These are phyloP conservation scores for Penicillium desertorum DNA, from an alignment of 495 filamentous ascomycete species.

Conservation along the genomic window DNA sequence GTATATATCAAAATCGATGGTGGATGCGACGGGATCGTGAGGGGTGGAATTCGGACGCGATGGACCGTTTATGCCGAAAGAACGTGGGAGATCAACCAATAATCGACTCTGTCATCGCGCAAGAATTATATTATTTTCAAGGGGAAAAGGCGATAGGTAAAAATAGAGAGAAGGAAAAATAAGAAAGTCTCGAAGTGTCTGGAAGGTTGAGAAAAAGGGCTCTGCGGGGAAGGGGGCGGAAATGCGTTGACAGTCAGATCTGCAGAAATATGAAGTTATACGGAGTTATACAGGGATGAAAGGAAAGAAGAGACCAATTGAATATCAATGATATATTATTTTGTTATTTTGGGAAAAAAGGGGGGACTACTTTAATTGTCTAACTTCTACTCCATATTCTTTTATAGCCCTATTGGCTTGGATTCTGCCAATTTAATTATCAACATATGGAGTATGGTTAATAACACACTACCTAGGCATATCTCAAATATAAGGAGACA, in stretches of 20 bases:
- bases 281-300: constrained; percentile 8
- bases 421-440: neutral
- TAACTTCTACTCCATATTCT: neutral
- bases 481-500: neutral
- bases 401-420: neutral
- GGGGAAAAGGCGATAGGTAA: constrained; percentile 25
- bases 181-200: constrained; percentile 8
- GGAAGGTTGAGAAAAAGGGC: neutral
- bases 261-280: constrained; percentile 14
- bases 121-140: constrained; percentile 5
- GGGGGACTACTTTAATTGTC: constrained; percentile 1
- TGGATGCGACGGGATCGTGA: constrained; percentile 13
- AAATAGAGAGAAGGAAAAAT: constrained; percentile 17
- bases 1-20: constrained; percentile 4
- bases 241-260: constrained; percentile 23
- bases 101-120: constrained; percentile 37
- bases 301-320: constrained; percentile 5
- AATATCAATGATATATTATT: neutral
- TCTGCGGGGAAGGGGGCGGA: constrained; percentile 28
- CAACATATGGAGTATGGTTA: neutral
- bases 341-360: neutral
- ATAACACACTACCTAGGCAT: neutral
- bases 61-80: constrained; percentile 25
- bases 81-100: constrained; percentile 44
- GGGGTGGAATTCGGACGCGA: constrained; percentile 21